Evolutionary conservation across 1,284 basidiomycete genomes (phyloP), one percentile per base, ranked within the genome.

Genomic region (Schizophyllum commune): DNA sequence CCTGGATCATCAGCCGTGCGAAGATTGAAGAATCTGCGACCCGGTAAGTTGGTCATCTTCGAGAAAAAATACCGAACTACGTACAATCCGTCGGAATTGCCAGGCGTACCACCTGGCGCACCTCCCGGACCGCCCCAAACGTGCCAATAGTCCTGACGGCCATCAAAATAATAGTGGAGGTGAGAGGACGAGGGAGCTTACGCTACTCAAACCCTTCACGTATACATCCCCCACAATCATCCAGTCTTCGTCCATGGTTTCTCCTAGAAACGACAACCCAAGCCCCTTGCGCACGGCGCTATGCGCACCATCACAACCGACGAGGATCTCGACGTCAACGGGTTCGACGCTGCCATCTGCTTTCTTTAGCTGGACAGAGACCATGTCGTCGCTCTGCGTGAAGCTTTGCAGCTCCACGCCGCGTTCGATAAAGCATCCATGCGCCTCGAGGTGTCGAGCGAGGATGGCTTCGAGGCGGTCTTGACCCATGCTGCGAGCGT

Each of bases 221-320:
- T 27, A 27, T 2, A 27, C 5, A 27, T 27, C 27, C 27, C 27
- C 27, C 5, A 27, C 27, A 58, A 13, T 58, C 32, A 53, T 27
- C 27, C 27, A 27, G 5, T 56, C n/a, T 4, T 17, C 22, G 1
- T 55, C 51, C 15, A 57, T 57, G 13, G 61, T 58, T 19, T 62
- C 63, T 8, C 63, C 63, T 5, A 57, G 15, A 13, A 64, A 64
- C 4, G 58, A 51, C 11, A 64, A 52, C 15, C 60, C 63, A 0
- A 60, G 33, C 27, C 58, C 60, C 52, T 64, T 64, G 13, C 61
- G 54, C 21, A 64, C 63, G 21, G 59, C 32, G 19, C 63, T 59
- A 15, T 59, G 61, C 2, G 58, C 63, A 13, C 63, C 63, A 27
- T 64, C 63, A 9, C 58, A 27, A 21, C 63, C 63, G 8, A 64